Base-by-base conservation (phyloP, 2,329 filamentous ascomycete species). In the Ophiocordyceps sinensis region DNA sequence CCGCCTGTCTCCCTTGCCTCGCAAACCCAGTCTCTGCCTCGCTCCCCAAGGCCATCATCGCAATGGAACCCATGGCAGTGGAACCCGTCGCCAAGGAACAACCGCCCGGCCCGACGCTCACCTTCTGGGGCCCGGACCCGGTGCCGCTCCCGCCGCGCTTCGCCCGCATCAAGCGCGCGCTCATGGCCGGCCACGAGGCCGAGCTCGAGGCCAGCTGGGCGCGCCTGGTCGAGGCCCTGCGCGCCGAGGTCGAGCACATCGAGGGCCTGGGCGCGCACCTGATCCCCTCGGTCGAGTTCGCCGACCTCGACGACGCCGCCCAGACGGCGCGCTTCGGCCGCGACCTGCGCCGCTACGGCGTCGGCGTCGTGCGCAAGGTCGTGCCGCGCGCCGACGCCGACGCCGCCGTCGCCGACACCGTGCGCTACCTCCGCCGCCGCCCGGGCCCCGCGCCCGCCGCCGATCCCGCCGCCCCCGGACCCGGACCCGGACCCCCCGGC, bases 321-420 rank as follows among this genome's bases (percentile, higher is more conserved):
- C 66, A 70, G 40, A 67, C 72, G 3, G 62, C 68, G 21, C 61
- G 68, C 2, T 83, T 83, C 54, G 66, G 63, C 40, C 62, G 63
- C 38, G 71, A 73, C 51, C 64, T 79, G 40, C 68, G 68, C 49
- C 75, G 77, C 51, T 71, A 78, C 35, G 80, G 79, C 40, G 71
- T 77, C 11, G 79, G 75, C 34, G 71, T 85, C 17, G 67, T 85
- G 23, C 71, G 77, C 43, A 75, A 76, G 48, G 79, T 82, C 32
- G 62, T 85, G 2, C 70, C 76, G 11, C 62, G 66, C 28, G 53
- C 60, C 5, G 69, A 77, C 49, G 77, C 77, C 11, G 64, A 75
- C 42, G 60, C 61, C 23, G 73, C 73, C 55, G 79, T 82, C 50
- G 63, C 67, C 37, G 68, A 77, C 50, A 72, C 76, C 11, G 66